Conservation (phyloP, 371 early-diverging fungal species). For the Apophysomyces trapeziformis region DNA sequence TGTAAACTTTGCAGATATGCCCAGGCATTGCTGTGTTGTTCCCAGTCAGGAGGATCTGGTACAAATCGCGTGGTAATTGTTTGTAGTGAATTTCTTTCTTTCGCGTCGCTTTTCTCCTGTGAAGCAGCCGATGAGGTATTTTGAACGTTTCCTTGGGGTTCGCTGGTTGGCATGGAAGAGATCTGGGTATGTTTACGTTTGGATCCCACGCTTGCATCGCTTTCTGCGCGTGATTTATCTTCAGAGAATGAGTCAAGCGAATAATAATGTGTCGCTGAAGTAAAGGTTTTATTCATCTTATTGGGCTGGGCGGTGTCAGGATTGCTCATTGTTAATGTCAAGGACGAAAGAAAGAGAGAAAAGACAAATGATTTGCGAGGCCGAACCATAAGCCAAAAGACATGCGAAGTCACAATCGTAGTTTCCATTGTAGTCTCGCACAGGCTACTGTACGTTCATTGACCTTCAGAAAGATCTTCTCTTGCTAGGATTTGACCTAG, state of each 20-base stretch:
- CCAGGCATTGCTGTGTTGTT: conserved; percentile 46
- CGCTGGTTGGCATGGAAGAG: conserved; percentile 6
- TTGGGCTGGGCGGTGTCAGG: not conserved
- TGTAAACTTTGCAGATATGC: conserved; percentile 56
- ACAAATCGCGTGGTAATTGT: conserved; percentile 3
- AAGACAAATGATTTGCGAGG: not conserved
- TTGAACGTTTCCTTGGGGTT: not conserved
- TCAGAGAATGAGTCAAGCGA: conserved; percentile 1
- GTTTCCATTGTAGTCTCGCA: too few species aligned
- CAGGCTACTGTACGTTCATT: too few species aligned
- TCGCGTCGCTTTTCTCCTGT: not conserved
- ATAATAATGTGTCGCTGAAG: conserved; percentile 1
- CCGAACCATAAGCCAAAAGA: too few species aligned
- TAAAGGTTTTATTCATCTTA: not conserved
- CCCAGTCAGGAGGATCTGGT: conserved; percentile 32
- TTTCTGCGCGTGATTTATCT: not conserved
- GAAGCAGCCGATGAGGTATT: not conserved
- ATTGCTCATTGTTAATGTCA: not conserved
- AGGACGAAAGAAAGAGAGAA: not conserved
- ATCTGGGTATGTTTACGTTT: conserved; percentile 8
- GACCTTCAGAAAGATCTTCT: too few species aligned
- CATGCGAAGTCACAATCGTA: too few species aligned
- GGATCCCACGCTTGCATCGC: not conserved
- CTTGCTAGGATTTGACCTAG: too few species aligned
- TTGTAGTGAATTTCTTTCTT: not conserved